Evolutionary conservation across 2,329 filamentous ascomycete genomes (phyloP), one percentile per base, ranked within the genome.

Genomic region (Trichoderma semiorbis): DNA sequence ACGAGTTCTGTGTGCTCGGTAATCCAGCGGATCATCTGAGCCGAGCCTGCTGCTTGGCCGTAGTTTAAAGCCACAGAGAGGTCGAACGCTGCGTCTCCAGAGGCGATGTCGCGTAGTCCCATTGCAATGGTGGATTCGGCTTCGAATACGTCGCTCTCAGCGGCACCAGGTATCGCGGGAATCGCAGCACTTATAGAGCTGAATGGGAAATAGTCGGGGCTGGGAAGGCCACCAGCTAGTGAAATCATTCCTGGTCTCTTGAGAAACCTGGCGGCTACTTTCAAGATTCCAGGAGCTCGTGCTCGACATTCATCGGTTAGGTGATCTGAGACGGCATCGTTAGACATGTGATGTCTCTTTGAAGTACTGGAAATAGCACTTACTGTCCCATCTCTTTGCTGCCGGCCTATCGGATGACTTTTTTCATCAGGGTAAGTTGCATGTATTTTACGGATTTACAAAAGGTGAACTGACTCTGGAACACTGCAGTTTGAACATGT

Each of bases 331-430:
- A n/a, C 5, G 50, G 28, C 32, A 32, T 50, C 10, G 50, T 64
- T 74, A 57, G 53, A 18, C 11, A 30, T 16, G 43, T n/a, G 32
- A 16, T 14, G 61, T 89, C 93, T 84, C 47, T 12, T 53, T 12
- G 47, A 53, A 21, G 47, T 24, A 6, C 21, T 53, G 5, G 47
- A 21, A 53, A 24, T 21, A 6, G 11, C 10, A 14, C 47, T 7
- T 84, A 97, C 93, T 88, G 78, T 97, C 93, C 92, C 93, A 98
- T 80, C 90, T 85, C 80, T 91, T 94, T 3, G 95, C 92, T 78
- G 90, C 91, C 3, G 93, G 92, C 79, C 95, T 95, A n/a, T 86
- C 82, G 6, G 76, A 75, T 65, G 78, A 79, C 80, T 64, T 83
- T 16, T 3, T 14, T 34, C 7, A 34, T 1, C 1, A 24, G n/a